Evolutionary conservation across 352 stramenopile genomes (phyloP), one percentile per base, ranked within the genome.

Genomic region (Aphanomyces astaci): DNA sequence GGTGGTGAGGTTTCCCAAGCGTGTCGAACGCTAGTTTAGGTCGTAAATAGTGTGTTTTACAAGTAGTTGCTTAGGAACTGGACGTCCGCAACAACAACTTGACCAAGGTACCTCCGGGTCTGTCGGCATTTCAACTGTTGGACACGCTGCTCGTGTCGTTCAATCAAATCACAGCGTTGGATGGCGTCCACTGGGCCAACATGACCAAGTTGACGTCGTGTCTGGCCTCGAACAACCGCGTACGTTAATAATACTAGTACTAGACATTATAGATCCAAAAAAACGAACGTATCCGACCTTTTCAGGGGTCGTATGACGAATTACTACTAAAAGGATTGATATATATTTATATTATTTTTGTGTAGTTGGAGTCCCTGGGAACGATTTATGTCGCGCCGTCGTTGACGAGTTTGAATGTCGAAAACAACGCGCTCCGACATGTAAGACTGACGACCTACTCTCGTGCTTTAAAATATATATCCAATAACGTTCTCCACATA

Each of bases 381-480:
- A 75, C 72, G 3, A 76, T 94, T 22, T 79, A 91, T 60, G 75
- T 86, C 51, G 72, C 79, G 4, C 76, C 76, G 7, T 75, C 74
- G 56, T 70, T 95, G 40, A 88, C 81, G 11, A 87, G 81, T 39
- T 74, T 95, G 0, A 89, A 82, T 19, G 72, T 94, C 24, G 80
- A 92, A 48, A 94, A 95, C 73, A 95, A 95, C 70, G 84, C 89
- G 49, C 65, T 95, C 5, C 78, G 77, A 7, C 77, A 89, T 71
- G 79, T 90, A 78, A 11, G 59, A 11, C 17, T n/a, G n/a, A n/a
- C n/a, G n/a, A n/a, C n/a, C n/a, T n/a, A n/a, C n/a, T n/a, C n/a
- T n/a, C n/a, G n/a, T n/a, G n/a, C n/a, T n/a, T n/a, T n/a, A n/a
- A n/a, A n/a, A n/a, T n/a, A n/a, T n/a, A n/a, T n/a, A n/a, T n/a